Percentiles rank a stretch among this genome's conserved stretches.
Conservation (phyloP, 225 moss, liverwort and hornwort species). For the Neckera pumila region DNA sequence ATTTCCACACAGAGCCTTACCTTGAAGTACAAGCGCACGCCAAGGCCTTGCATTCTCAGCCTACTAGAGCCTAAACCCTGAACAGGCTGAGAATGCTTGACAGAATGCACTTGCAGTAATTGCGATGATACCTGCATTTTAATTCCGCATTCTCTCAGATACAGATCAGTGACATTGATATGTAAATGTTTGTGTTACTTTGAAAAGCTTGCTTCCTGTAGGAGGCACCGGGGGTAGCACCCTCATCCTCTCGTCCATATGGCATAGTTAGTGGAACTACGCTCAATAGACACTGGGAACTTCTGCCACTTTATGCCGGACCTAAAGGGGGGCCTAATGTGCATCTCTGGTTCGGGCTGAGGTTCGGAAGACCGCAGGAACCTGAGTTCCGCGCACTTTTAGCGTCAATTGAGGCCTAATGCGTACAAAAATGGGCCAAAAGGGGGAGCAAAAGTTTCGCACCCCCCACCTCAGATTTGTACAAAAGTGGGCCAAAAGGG, state of each 20-base stretch:
- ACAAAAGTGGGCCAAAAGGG: too few species aligned
- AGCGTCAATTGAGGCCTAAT: too few species aligned
- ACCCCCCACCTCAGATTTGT: too few species aligned
- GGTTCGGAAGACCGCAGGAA: too few species aligned
- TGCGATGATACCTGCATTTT: not conserved
- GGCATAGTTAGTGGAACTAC: not conserved
- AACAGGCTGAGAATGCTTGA: not conserved
- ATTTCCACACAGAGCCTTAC: not conserved
- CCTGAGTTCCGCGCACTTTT: too few species aligned
- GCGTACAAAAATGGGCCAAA: too few species aligned
- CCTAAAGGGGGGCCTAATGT: too few species aligned
- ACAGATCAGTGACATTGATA: not conserved
- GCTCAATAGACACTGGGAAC: too few species aligned
- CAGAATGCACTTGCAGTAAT: not conserved
- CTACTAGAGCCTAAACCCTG: not conserved
- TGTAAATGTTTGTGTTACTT: not conserved
- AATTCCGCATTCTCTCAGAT: not conserved
- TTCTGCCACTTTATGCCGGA: too few species aligned
- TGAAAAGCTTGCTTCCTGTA: not conserved
- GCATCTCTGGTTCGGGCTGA: too few species aligned
- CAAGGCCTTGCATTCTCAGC: not conserved
- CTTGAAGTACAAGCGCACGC: constrained; percentile 13
- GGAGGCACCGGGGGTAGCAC: not conserved
- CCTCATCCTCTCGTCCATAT: not conserved
- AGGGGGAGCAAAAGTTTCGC: too few species aligned